These are phyloP conservation scores for Dipodascopsis uninucleata DNA, from an alignment of 805 yeast species.

Conservation along the genomic window DNA sequence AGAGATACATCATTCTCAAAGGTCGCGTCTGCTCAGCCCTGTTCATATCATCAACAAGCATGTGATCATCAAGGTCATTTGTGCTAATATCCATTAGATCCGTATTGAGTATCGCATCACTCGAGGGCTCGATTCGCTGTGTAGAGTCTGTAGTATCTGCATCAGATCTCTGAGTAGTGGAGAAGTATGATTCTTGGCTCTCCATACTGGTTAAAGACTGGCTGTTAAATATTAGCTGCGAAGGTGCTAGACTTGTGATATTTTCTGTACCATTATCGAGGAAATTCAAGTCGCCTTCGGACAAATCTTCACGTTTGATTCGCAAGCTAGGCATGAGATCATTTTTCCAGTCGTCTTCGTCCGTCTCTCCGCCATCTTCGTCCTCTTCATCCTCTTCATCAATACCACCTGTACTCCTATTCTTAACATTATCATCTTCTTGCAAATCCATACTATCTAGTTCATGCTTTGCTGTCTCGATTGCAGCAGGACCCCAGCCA, in stretches of 20 bases:
- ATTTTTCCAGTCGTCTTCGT: too few species aligned
- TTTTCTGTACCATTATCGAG: too few species aligned
- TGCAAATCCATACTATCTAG: too few species aligned
- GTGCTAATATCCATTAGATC: slow-evolving; percentile 3
- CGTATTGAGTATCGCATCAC: neutral
- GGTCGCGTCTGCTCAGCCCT: slow-evolving; percentile 2
- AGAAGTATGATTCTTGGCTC: slow-evolving; percentile 2
- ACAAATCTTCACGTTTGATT: neutral
- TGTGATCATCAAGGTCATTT: slow-evolving; percentile 26
- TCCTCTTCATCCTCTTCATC: slow-evolving; percentile 5
- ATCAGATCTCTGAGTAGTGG: neutral
- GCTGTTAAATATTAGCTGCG: too few species aligned
- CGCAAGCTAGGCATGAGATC: neutral
- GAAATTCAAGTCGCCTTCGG: neutral
- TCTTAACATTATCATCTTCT: too few species aligned
- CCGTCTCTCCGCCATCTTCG: slow-evolving; percentile 1
- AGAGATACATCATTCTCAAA: slow-evolving; percentile 38
- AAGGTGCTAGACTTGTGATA: too few species aligned
- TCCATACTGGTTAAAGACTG: too few species aligned
- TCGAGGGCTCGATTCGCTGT: neutral
- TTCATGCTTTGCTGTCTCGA: too few species aligned
- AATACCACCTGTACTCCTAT: too few species aligned
- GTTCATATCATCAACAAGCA: neutral
- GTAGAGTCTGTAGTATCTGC: neutral
- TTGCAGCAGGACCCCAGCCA: slow-evolving; percentile 35